Conservation (phyloP, 2,329 filamentous ascomycete species). For the Nemania diffusa region DNA sequence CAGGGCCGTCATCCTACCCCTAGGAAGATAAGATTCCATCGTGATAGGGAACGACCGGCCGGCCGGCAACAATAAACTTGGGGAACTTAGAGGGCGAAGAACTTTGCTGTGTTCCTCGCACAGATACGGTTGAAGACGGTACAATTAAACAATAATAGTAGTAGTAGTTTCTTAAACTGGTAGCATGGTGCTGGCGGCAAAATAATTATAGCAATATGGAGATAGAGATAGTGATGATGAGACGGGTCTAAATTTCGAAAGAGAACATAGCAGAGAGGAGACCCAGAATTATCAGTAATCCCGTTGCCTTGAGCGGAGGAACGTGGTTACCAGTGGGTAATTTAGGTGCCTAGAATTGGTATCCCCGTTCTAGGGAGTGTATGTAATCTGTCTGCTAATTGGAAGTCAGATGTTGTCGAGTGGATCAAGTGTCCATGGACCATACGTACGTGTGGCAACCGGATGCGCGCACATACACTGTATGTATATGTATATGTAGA, state of each 20-base stretch:
- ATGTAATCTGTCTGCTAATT: neutral
- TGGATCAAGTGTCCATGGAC: slow-evolving; percentile 11
- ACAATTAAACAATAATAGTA: slow-evolving; percentile 6
- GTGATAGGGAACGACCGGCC: slow-evolving; percentile 18
- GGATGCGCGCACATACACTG: neutral
- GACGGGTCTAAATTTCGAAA: neutral
- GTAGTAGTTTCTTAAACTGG: neutral
- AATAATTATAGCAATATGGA: slow-evolving; percentile 6
- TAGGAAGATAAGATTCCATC: slow-evolving; percentile 64
- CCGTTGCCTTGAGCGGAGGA: slow-evolving; percentile 36
- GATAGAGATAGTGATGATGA: neutral
- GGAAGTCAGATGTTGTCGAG: slow-evolving; percentile 13
- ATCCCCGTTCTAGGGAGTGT: neutral
- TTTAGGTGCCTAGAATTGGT: slow-evolving; percentile 37
- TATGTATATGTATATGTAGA: neutral
- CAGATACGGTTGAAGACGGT: neutral
- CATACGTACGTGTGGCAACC: neutral
- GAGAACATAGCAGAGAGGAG: slow-evolving; percentile 11
- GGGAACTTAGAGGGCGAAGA: neutral
- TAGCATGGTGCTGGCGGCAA: slow-evolving; percentile 15
- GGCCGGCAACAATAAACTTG: neutral
- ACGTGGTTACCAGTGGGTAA: slow-evolving; percentile 24
- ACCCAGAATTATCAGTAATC: slow-evolving; percentile 20
- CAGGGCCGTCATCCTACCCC: slow-evolving; percentile 64
- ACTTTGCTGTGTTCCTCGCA: slow-evolving; percentile 9